phyloP scores from a whole-genome alignment of 169 alveolate genomes.

The Neospora caninum region DNA sequence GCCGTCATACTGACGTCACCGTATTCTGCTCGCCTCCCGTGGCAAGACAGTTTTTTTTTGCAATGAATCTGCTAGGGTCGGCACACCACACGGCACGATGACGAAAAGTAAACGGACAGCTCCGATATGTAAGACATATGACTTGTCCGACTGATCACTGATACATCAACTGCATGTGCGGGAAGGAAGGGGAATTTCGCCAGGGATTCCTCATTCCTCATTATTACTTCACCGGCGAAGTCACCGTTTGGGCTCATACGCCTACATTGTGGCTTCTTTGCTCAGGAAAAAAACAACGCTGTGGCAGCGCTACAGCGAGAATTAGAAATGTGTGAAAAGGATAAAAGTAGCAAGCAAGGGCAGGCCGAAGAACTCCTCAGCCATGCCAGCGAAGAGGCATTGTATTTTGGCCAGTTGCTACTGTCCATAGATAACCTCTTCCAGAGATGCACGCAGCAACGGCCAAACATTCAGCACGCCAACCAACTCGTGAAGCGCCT shows the following conservation, averaged over 20 bases:
- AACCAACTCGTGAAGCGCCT: not conserved
- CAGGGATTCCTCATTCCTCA: no score
- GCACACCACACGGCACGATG: no score
- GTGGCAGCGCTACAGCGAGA: constrained; percentile 13
- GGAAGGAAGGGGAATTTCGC: no score
- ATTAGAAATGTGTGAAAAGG: constrained; percentile 8
- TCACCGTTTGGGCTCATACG: no score
- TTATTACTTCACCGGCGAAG: no score
- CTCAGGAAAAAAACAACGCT: not conserved
- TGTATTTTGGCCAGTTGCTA: constrained; percentile 24
- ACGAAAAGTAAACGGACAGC: no score
- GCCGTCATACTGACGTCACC: not conserved
- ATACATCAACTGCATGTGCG: no score
- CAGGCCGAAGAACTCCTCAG: not conserved
- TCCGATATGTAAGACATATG: no score
- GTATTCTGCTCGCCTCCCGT: not conserved
- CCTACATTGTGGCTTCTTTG: not conserved
- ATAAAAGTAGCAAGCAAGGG: not conserved
- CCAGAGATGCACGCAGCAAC: not conserved
- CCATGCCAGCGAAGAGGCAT: constrained; percentile 15
- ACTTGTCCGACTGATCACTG: no score
- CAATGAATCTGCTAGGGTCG: no score
- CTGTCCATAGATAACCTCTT: not conserved
- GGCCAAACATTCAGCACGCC: constrained; percentile 1
- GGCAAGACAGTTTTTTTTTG: not conserved